Evolutionary conservation across 331 rosid species (phyloP).

Genomic region (Pyracantha coccinea): DNA sequence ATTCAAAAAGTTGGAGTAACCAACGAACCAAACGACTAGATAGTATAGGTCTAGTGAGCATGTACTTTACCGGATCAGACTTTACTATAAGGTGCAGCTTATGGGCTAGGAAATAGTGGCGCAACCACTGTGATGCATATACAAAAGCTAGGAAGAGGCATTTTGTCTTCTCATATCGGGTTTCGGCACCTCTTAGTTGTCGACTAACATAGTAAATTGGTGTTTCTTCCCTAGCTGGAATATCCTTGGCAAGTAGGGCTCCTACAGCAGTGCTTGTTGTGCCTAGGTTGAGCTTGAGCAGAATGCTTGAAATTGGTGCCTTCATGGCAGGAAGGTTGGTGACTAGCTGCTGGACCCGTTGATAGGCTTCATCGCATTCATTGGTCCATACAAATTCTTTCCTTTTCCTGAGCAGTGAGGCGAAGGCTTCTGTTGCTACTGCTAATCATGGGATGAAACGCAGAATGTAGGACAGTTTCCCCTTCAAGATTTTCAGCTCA

Average conservation of each 20-base stretch:
- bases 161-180: not conserved
- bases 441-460: too few relatives aligned
- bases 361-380: not conserved
- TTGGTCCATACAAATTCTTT: not conserved
- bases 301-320: too few relatives aligned
- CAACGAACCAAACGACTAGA: too few relatives aligned
- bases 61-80: not conserved
- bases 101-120: not conserved
- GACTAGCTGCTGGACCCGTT: too few relatives aligned
- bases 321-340: not conserved
- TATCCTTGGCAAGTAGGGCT: not conserved
- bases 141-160: too few relatives aligned
- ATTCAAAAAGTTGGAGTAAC: not conserved
- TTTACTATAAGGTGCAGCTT: not conserved
- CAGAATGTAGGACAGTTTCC: too few relatives aligned
- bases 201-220: not conserved
- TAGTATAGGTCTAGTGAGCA: not conserved
- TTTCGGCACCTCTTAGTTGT: not conserved
- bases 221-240: too few relatives aligned
- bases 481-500: too few relatives aligned
- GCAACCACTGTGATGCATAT: too few relatives aligned
- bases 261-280: not conserved
- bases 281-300: too few relatives aligned
- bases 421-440: too few relatives aligned
- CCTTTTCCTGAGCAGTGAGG: not conserved